phyloP scores from a whole-genome alignment of 2,329 filamentous ascomycete species.

The Fusarium sp. region DNA sequence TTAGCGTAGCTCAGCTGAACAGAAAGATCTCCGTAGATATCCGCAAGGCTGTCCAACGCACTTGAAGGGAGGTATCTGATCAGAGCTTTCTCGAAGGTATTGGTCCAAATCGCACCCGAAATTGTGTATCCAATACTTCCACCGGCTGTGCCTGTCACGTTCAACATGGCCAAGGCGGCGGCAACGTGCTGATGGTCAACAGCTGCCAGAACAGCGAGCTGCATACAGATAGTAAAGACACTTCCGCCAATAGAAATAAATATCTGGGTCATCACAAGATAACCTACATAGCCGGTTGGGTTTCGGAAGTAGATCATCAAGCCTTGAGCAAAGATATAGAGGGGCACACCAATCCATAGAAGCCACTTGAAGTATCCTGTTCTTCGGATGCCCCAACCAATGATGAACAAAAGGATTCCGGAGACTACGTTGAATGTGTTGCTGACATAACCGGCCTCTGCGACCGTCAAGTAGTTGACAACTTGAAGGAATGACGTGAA shows the following conservation, averaged over 20 bases:
- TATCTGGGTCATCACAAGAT: constrained; percentile 66
- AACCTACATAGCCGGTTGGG: constrained; percentile 58
- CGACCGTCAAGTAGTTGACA: constrained; percentile 58
- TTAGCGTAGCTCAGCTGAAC: constrained; percentile 15
- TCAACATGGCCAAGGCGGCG: constrained; percentile 60
- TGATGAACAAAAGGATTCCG: constrained; percentile 61
- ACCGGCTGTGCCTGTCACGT: constrained; percentile 59
- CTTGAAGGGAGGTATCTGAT: neutral
- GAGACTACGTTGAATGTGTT: constrained; percentile 66
- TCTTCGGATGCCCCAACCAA: constrained; percentile 60
- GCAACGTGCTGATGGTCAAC: constrained; percentile 68
- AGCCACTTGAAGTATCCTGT: constrained; percentile 65
- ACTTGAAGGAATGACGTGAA: constrained; percentile 69
- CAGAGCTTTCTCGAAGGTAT: constrained; percentile 50
- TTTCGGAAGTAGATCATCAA: constrained; percentile 54
- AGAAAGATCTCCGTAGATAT: constrained; percentile 14
- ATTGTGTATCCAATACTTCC: constrained; percentile 60
- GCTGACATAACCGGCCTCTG: constrained; percentile 61
- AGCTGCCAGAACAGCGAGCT: constrained; percentile 69
- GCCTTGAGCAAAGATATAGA: constrained; percentile 67
- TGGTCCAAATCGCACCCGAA: constrained; percentile 59
- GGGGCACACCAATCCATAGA: constrained; percentile 58
- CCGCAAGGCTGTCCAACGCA: constrained; percentile 1
- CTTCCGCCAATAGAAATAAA: constrained; percentile 66
- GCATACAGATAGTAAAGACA: constrained; percentile 66